Percentiles rank a stretch among this genome's conserved stretches.
Evolutionary conservation across 768 basidiomycete species (phyloP).

Genomic region (Pisolithus tinctorius): DNA sequence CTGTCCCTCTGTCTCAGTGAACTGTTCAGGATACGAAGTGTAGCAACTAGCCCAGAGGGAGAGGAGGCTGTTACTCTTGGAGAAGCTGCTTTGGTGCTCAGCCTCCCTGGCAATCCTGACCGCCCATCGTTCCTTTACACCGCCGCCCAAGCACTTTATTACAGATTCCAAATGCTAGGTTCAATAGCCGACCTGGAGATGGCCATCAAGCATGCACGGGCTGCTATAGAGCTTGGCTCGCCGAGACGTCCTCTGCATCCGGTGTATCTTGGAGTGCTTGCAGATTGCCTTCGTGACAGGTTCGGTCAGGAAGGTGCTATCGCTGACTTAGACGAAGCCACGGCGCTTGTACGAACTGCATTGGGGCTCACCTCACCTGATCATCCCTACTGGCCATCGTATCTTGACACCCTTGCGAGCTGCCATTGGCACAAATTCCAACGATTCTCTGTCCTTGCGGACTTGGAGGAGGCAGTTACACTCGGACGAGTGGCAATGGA

Average conservation of each 20-base stretch:
- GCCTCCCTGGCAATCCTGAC: neutral
- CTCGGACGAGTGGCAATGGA: no score
- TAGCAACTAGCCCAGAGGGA: no score
- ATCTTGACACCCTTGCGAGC: neutral
- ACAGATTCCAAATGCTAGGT: neutral
- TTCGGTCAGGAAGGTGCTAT: no score
- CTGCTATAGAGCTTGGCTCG: neutral
- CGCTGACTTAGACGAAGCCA: no score
- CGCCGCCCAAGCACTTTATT: neutral
- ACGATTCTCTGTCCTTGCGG: neutral
- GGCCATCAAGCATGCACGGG: slow-evolving; percentile 11
- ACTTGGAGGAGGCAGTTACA: no score
- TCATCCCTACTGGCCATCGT: neutral
- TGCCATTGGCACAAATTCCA: neutral
- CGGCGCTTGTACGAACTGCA: neutral
- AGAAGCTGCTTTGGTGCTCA: neutral
- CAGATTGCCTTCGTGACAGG: neutral
- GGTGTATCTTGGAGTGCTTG: neutral
- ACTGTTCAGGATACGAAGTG: neutral
- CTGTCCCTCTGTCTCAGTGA: neutral
- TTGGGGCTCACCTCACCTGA: neutral
- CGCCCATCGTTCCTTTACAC: neutral
- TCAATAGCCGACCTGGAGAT: neutral
- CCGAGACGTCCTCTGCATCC: neutral
- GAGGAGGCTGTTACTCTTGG: neutral